Evolutionary conservation across 257 asterid genomes (phyloP).

Genomic region (Linaria vulgaris): DNA sequence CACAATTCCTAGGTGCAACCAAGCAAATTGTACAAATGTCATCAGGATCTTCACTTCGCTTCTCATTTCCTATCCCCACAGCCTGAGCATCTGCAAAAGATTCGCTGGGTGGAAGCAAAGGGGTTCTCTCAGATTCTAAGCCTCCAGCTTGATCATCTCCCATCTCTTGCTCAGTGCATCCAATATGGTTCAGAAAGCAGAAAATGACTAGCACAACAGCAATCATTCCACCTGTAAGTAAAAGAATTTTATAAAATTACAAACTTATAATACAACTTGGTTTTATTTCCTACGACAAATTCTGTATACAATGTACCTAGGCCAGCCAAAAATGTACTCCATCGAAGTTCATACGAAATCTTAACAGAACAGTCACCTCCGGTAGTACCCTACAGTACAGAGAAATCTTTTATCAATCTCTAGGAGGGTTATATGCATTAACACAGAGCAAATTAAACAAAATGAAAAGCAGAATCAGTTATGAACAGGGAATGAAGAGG

Average conservation of each 20-base stretch:
- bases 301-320: slow-evolving; percentile 44
- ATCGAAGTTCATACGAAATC: slow-evolving; percentile 70
- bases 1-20: slow-evolving; percentile 34
- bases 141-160: no score
- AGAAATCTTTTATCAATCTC: not conserved
- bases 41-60: slow-evolving; percentile 42
- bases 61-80: slow-evolving; percentile 32
- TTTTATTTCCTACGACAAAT: not conserved
- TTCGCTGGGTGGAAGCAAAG: slow-evolving; percentile 58
- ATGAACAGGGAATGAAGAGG: no score
- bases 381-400: slow-evolving; percentile 45
- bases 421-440: no score
- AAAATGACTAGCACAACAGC: slow-evolving; percentile 41
- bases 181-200: slow-evolving; percentile 33
- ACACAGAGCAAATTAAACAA: no score
- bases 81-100: slow-evolving; percentile 33
- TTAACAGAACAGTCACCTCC: slow-evolving; percentile 45
- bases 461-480: no score
- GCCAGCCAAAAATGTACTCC: slow-evolving; percentile 59
- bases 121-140: slow-evolving; percentile 42
- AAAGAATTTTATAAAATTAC: slow-evolving; percentile 4
- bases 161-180: no score
- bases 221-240: slow-evolving; percentile 54
- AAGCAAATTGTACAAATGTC: slow-evolving; percentile 76
- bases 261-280: slow-evolving; percentile 4